phyloP scores from a whole-genome alignment of 257 asterid species.

The Anisodus acutangulus region DNA sequence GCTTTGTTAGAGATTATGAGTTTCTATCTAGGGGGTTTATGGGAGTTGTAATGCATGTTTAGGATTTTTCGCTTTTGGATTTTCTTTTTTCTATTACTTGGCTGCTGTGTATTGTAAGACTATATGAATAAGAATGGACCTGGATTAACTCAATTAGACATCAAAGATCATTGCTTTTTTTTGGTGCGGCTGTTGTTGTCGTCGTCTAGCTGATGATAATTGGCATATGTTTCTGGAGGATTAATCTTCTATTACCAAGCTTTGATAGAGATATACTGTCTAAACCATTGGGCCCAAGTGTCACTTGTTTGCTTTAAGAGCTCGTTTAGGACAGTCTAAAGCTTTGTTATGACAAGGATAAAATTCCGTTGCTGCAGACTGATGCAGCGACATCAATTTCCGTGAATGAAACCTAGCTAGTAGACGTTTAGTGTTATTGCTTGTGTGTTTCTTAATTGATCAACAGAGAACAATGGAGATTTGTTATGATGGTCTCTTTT shows the following conservation, averaged over 20 bases:
- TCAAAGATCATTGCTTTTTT: neutral
- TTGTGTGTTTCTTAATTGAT: neutral
- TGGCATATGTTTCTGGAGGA: neutral
- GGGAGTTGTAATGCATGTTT: neutral
- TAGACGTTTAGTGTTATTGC: neutral
- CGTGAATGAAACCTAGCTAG: neutral
- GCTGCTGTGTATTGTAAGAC: neutral
- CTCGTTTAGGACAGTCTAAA: neutral
- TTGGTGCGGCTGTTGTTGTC: too few relatives aligned
- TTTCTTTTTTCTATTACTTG: neutral
- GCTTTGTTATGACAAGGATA: constrained; percentile 1
- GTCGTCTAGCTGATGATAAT: neutral
- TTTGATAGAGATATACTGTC: neutral
- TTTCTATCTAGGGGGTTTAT: neutral
- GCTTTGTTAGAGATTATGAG: neutral
- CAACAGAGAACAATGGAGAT: neutral
- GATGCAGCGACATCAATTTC: neutral
- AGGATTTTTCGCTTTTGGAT: neutral
- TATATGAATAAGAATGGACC: neutral
- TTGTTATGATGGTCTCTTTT: neutral
- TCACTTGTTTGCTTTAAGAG: neutral
- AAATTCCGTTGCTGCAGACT: neutral
- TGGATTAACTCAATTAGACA: neutral
- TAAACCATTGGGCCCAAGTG: neutral
- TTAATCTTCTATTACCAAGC: neutral